Base-by-base conservation (phyloP, 306 rosid species). In the Alnus rubra region DNA sequence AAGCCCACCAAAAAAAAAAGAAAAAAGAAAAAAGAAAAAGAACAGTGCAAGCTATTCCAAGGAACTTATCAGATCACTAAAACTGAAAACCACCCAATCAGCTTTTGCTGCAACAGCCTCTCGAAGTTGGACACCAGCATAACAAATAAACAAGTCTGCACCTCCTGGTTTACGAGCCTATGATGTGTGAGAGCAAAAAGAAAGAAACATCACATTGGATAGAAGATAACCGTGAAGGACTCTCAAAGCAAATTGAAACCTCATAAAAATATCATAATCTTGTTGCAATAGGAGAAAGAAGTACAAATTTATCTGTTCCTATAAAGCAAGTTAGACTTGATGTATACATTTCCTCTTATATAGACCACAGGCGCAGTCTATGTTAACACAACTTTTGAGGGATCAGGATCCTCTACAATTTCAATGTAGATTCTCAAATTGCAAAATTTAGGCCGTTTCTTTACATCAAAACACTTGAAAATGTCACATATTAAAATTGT, bases 161-260 rank as follows among this genome's bases (percentile, higher is more conserved):
- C 98, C 99, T 59, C 93, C 98, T 1, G 97, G 96, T 82, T 82
- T 81, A 39, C 96, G 91, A 52, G 96, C 98, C 98, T 95, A 83
- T 14, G 74, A 83, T 14, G 74, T n/a, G 56, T 8, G 35, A 47
- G 5, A 62, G 63, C 53, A 64, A 16, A 73, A 18, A 39, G 73
- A 70, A 42, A 35, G 28, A 35, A 64, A n/a, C 9, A 15, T n/a
- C 31, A 67, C 72, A 3, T 67, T 67, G 31, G 48, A 7, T 35
- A 14, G 42, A 15, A 16, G 48, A 64, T 39, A 37, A 16, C 2
- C 13, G 69, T 31, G n/a, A 28, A 35, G 4, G 70, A 33, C 47
- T 13, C 44, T 33, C 52, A 10, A 48, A 48, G 52, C 52, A 48
- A 48, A 48, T 48, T 48, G 52, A 9, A 11, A 48, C 52, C 14